Evolutionary conservation across 2,329 filamentous ascomycete genomes (phyloP).

Genomic region (Colletotrichum sp.): DNA sequence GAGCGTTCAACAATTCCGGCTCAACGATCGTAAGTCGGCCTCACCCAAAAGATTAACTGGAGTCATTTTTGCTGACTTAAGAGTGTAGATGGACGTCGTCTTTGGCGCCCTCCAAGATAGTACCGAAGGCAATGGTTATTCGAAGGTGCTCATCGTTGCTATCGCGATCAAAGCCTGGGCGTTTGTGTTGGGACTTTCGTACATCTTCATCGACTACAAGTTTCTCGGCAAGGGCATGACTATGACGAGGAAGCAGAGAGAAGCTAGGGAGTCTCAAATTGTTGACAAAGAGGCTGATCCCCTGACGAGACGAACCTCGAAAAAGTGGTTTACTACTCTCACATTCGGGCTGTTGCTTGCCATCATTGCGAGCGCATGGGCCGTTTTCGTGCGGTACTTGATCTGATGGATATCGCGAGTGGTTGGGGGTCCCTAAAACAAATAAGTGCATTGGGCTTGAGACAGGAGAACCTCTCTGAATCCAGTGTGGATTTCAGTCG

Average conservation of each 20-base stretch:
- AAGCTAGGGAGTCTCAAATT: conserved; percentile 21
- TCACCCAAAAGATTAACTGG: not conserved
- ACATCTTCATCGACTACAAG: conserved; percentile 26
- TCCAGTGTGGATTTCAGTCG: not conserved
- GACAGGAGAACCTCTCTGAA: not conserved
- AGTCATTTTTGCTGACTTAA: not conserved
- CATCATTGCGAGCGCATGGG: conserved; percentile 24
- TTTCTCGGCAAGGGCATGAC: conserved; percentile 25
- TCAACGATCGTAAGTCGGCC: conserved; percentile 25
- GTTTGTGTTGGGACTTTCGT: conserved; percentile 21
- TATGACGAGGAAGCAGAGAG: conserved; percentile 22
- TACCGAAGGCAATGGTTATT: conserved; percentile 24
- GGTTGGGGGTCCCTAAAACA: not conserved
- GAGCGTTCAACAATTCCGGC: conserved; percentile 27
- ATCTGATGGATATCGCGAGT: not conserved
- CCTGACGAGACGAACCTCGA: conserved; percentile 21
- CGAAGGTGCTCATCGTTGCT: conserved; percentile 20
- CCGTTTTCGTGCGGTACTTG: conserved; percentile 25
- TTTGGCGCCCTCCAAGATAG: conserved; percentile 27
- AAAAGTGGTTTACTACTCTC: conserved; percentile 14
- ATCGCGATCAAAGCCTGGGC: conserved; percentile 25
- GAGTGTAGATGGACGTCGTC: conserved; percentile 26
- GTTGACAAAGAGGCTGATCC: conserved; percentile 20
- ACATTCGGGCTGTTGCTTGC: conserved; percentile 18
- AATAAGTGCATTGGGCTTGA: not conserved